A percentile compares a stretch with the other conserved stretches of the same genome.
These are phyloP conservation scores for Lecanosticta acicola DNA, from an alignment of 2,329 filamentous ascomycete species.

Conservation along the genomic window DNA sequence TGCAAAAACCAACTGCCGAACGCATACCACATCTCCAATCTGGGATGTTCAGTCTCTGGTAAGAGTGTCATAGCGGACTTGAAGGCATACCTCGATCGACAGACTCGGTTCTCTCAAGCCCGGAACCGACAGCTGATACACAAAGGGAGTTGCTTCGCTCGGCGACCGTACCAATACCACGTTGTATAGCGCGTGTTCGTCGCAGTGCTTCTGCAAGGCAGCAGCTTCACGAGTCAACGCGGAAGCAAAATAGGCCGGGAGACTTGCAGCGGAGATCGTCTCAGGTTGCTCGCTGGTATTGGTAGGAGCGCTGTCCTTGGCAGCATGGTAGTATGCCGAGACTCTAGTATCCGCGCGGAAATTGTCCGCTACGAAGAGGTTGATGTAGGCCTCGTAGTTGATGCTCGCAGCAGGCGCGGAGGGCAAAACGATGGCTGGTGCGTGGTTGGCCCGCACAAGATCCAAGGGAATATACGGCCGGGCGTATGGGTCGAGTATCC, in stretches of 20 bases:
- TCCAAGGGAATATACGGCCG: neutral
- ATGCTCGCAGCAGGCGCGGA: neutral
- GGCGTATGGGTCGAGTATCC: neutral
- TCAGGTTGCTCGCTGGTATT: too few species aligned
- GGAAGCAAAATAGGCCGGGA: conserved; percentile 6
- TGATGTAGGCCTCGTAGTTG: neutral
- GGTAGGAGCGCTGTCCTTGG: too few species aligned
- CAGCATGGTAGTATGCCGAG: neutral
- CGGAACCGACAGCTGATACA: conserved; percentile 18
- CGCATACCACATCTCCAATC: conserved; percentile 19
- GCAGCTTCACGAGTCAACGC: conserved; percentile 15
- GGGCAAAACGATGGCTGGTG: neutral
- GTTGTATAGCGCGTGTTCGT: conserved; percentile 21
- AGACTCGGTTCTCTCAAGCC: conserved; percentile 22
- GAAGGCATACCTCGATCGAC: conserved; percentile 15
- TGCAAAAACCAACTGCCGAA: conserved; percentile 22
- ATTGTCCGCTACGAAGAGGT: neutral
- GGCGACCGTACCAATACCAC: conserved; percentile 5
- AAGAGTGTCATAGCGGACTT: neutral
- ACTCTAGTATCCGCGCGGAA: neutral
- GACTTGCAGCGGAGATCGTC: too few species aligned
- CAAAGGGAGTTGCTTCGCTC: conserved; percentile 3
- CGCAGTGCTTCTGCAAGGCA: conserved; percentile 16
- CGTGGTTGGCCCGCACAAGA: neutral
- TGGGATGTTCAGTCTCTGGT: neutral